Conservation (phyloP, 2,329 filamentous ascomycete species). For the Penicillium oxalicum region DNA sequence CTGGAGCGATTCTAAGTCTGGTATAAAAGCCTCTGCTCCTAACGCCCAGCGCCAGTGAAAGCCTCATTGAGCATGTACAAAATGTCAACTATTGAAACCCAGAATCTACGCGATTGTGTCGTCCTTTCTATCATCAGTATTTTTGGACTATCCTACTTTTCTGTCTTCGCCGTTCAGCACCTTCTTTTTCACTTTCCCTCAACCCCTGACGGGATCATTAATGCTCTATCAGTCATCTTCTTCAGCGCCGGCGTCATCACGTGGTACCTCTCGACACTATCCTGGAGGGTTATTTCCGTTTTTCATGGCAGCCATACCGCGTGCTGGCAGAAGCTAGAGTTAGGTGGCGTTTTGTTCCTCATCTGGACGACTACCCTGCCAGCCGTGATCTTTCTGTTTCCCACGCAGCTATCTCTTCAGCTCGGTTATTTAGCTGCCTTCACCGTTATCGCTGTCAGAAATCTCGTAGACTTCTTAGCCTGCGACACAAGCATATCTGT, state of each 20-base stretch:
- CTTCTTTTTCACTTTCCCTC: background rate
- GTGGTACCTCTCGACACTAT: background rate
- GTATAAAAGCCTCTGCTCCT: background rate
- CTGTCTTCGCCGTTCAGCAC: background rate
- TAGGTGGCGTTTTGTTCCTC: conserved; percentile 4
- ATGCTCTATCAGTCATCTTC: background rate
- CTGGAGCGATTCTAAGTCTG: background rate
- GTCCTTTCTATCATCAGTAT: background rate
- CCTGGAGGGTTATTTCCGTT: background rate
- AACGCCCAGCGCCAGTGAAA: background rate
- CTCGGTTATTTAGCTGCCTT: conserved; percentile 1
- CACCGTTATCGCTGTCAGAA: background rate
- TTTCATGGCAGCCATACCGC: conserved; percentile 3
- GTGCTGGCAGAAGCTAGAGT: conserved; percentile 9
- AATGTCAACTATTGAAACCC: background rate
- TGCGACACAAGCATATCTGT: background rate
- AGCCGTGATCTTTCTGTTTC: conserved; percentile 3
- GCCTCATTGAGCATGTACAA: background rate
- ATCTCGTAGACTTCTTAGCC: background rate
- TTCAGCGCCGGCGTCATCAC: background rate
- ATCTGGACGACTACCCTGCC: conserved; percentile 8
- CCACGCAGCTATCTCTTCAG: background rate
- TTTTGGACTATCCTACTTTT: conserved; percentile 1
- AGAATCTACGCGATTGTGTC: background rate
- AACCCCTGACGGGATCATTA: background rate